Evolutionary conservation across 345 rosid genomes (phyloP), one percentile per base, ranked within the genome.

Genomic region (Xanthoceras sorbifolium): DNA sequence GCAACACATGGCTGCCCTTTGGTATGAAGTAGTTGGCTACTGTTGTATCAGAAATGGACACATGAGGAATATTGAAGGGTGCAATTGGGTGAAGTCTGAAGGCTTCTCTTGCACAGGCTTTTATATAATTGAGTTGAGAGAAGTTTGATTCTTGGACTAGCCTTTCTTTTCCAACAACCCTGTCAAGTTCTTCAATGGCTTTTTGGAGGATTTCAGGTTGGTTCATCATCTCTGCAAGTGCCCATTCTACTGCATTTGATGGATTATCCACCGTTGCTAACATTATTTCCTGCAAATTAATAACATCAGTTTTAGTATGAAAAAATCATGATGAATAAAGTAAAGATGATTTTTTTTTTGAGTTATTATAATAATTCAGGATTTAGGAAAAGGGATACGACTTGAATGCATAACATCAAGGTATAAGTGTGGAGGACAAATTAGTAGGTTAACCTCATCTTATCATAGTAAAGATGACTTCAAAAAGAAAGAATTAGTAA

Each of bases 181-280:
- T 62, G 32, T 89, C 91, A 3, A 86, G 22, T 72, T 89, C 93
- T 10, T 81, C 81, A 6, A 73, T 62, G 0, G 91, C 90, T 69
- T 67, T 87, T 23, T 74, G 26, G 14, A 89, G 79, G 8, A 86
- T 70, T 36, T 74, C 74, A 0, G 89, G 89, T 4, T 82, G 72
- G 83, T 87, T 85, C 9, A 89, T 73, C 89, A 85, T 81, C 83
- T 89, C 92, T 2, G 84, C 90, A 34, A 87, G 74, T 10, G 86
- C 90, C 90, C 89, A 89, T 40, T 89, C 93, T 0, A n/a, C 71
- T 0, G 89, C 93, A 60, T 90, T 88, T 5, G 91, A 76, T 26
- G 91, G 91, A 76, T 90, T 88, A 72, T 88, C 91, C 2, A 85
- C 84, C 9, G 86, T 73, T 4, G 89, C 89, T 1, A 84, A 4